Base-by-base conservation (phyloP, 441 rosid species). In the Sinapis alba region DNA sequence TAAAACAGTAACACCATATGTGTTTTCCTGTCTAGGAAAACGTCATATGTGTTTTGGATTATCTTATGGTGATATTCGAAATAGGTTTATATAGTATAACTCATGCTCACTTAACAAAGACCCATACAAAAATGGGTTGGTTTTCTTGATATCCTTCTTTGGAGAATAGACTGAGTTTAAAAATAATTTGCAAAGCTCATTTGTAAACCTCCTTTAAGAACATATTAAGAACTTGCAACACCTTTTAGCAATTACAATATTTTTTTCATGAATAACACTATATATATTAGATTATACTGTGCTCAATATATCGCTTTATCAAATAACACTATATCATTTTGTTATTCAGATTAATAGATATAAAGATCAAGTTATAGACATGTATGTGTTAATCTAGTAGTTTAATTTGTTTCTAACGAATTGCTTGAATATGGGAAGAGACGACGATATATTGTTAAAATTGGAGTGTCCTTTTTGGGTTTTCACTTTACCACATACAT, bases 401-500 rank as follows among this genome's bases (percentile, higher is more conserved):
- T 68, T 53, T 54, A 10, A 18, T 30, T 57, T 56, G 9, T 16
- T 19, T 18, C 8, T 62, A 32, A 71, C 32, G 12, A 64, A 68
- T 67, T 63, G 58, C 75, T 65, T 66, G 58, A 57, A 62, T 51
- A 28, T 56, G 74, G 78, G 71, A 78, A 68, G 50, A 69, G 66
- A 24, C 58, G 58, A 73, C 21, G 67, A 56, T 53, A 78, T 78
- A 18, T 38, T 67, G 74, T 73, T 68, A 68, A 62, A 66, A 19
- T 34, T 59, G 9, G 51, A 61, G 53, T 54, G 20, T 62, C 60
- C 20, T 73, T 68, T 72, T 68, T 34, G 38, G 67, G 38, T 61
- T 78, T 23, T 73, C 68, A 62, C 66, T 68, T 68, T 62, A 73
- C 67, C 74, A 62, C 36, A 68, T 56, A 68, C 65, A 54, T 78